A percentile compares a stretch with the other conserved stretches of the same genome.
phyloP scores from a whole-genome alignment of 1,284 basidiomycete species.

The Cutaneotrichosporon sp. region DNA sequence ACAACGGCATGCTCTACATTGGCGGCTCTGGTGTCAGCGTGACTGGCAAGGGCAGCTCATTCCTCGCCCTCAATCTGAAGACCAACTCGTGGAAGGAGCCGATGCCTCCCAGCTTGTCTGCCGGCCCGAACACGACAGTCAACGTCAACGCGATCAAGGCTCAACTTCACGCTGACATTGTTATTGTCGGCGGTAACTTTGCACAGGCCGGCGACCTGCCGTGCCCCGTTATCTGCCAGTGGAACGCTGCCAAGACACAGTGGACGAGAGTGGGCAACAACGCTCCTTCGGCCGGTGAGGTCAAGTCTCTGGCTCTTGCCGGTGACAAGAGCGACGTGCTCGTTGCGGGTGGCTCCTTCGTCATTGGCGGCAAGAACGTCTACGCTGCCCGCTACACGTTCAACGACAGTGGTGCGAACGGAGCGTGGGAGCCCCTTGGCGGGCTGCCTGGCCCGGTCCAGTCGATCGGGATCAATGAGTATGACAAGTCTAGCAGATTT shows the following conservation, averaged over 20 bases:
- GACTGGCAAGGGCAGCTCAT: conserved; percentile 56
- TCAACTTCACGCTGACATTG: conserved; percentile 63
- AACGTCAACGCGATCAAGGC: conserved; percentile 72
- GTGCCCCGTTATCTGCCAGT: conserved; percentile 78
- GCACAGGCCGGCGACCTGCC: conserved; percentile 69
- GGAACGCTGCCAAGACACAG: conserved; percentile 65
- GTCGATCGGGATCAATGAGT: conserved; percentile 79
- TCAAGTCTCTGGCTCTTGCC: conserved; percentile 63
- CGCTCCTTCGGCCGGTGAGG: conserved; percentile 73
- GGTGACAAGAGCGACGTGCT: conserved; percentile 61
- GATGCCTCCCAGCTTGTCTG: conserved; percentile 44
- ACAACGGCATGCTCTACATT: conserved; percentile 65
- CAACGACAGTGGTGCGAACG: conserved; percentile 53
- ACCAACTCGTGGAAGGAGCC: conserved; percentile 61
- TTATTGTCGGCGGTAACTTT: conserved; percentile 86
- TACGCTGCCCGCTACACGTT: conserved; percentile 73
- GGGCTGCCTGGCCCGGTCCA: conserved; percentile 83
- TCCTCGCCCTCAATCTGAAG: conserved; percentile 74
- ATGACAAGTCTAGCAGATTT: conserved; percentile 73
- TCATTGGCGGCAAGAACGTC: conserved; percentile 60
- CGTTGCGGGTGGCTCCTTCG: conserved; percentile 72
- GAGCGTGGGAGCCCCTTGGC: conserved; percentile 68
- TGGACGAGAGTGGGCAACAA: conserved; percentile 75
- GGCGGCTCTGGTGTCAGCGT: conserved; percentile 62
- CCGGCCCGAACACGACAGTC: conserved; percentile 58